Percentiles rank a stretch among this genome's conserved stretches.
Conservation (phyloP, 192 early-diverging fungal species). For the Podila epigama region DNA sequence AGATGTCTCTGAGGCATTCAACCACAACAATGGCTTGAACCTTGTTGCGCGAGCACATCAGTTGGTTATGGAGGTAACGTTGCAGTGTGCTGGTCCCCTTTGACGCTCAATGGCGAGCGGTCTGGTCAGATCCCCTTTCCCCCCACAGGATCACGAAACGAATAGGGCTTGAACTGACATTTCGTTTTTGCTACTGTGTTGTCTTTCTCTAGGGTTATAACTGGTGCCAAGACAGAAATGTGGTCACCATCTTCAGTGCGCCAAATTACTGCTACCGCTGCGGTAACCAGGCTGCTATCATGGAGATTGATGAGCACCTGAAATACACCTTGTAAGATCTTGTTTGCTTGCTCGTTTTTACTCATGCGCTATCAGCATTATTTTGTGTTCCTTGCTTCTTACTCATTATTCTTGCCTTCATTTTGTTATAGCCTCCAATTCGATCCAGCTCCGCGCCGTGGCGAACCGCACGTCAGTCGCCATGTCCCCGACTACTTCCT, state of each 20-base stretch:
- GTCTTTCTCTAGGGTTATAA: conserved; percentile 82
- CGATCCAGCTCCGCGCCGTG: conserved; percentile 96
- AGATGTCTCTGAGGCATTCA: conserved; percentile 86
- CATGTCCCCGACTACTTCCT: conserved; percentile 99
- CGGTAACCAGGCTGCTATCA: conserved; percentile 99
- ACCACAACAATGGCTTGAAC: conserved; percentile 95
- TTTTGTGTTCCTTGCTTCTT: too few relatives aligned
- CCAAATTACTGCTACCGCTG: conserved; percentile 99
- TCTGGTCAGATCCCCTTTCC: too few relatives aligned
- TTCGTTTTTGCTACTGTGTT: neutral
- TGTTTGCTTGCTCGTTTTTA: neutral
- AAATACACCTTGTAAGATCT: conserved; percentile 94
- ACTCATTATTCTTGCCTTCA: neutral
- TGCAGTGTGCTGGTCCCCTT: neutral
- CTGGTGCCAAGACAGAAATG: conserved; percentile 98
- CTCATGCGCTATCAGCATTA: neutral
- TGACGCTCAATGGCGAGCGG: neutral
- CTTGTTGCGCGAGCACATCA: conserved; percentile 96
- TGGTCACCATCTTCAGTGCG: conserved; percentile 98
- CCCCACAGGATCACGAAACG: too few relatives aligned
- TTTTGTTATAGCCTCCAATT: conserved; percentile 77
- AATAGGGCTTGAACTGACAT: neutral
- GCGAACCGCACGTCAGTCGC: conserved; percentile 98
- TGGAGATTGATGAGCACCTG: conserved; percentile 99
- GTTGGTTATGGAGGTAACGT: conserved; percentile 83